Conservation (phyloP, 345 rosid genomes). For the Excoecaria cochinchinensis region DNA sequence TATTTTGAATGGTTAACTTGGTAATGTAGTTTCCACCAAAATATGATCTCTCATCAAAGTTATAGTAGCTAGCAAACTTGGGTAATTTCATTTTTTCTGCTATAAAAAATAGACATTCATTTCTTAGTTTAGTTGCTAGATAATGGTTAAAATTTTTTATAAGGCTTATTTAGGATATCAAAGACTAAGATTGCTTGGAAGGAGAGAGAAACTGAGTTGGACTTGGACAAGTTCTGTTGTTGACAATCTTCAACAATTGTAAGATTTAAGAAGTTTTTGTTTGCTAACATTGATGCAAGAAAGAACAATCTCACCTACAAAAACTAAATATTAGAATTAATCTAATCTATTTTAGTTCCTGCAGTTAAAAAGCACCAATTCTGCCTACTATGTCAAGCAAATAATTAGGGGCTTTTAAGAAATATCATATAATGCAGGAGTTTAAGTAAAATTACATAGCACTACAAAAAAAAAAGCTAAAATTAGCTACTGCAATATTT, state of each 20-base stretch:
- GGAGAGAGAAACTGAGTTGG: not conserved
- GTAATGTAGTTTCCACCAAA: not conserved
- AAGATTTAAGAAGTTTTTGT: no score
- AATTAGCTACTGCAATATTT: no score
- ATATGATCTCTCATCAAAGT: no score
- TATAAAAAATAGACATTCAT: not conserved
- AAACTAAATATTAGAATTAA: not conserved
- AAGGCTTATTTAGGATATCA: not conserved
- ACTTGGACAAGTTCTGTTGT: not conserved
- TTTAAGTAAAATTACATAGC: slow-evolving; percentile 34
- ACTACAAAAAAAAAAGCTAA: no score
- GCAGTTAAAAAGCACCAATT: not conserved
- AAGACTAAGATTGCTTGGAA: not conserved
- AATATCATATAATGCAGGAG: slow-evolving; percentile 1
- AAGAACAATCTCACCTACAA: not conserved
- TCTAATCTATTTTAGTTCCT: not conserved
- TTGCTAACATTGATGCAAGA: not conserved
- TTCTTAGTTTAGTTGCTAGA: not conserved
- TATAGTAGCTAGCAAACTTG: not conserved
- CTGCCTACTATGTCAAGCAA: not conserved
- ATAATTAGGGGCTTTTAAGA: not conserved
- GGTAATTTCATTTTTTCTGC: not conserved
- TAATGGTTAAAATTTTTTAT: not conserved
- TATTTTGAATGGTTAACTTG: not conserved
- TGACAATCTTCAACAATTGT: not conserved